Conservation (phyloP, 306 rosid species). For the Dryas alaskensis region DNA sequence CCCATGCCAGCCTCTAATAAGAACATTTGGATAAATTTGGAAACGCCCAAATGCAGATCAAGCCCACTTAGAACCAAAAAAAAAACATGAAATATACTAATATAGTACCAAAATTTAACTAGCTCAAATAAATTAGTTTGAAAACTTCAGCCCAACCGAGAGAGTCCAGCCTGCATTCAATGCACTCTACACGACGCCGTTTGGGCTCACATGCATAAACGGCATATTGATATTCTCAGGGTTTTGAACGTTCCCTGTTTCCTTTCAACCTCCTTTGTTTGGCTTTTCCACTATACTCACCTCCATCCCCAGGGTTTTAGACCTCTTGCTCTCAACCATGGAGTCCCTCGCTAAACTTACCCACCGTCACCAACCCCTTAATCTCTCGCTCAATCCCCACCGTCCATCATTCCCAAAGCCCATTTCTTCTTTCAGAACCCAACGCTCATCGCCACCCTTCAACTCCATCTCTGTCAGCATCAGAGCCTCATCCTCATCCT, state of each 20-base stretch:
- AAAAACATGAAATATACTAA: not conserved
- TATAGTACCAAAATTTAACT: too few species aligned
- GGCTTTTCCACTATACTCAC: not conserved
- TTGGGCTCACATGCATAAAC: not conserved
- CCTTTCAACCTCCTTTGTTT: not conserved
- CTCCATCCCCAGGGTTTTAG: constrained; percentile 22
- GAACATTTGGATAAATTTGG: too few species aligned
- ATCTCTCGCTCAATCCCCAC: constrained; percentile 47
- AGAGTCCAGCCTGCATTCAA: not conserved
- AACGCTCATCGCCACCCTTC: constrained; percentile 29
- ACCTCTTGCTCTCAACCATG: constrained; percentile 38
- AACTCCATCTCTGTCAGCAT: constrained; percentile 37
- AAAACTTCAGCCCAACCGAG: not conserved
- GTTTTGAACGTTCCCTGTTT: constrained; percentile 10
- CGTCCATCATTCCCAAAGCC: constrained; percentile 37
- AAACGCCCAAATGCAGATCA: not conserved
- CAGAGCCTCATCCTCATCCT: constrained; percentile 33
- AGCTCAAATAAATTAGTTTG: not conserved
- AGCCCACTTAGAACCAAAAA: not conserved
- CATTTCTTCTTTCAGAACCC: constrained; percentile 33
- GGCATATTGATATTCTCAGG: constrained; percentile 7
- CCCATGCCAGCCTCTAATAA: too few species aligned
- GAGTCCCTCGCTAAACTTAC: constrained; percentile 43
- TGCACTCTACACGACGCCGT: not conserved
- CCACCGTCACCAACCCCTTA: constrained; percentile 43